Evolutionary conservation across 108 stramenopile genomes (phyloP).

Genomic region (Seminavis robusta): DNA sequence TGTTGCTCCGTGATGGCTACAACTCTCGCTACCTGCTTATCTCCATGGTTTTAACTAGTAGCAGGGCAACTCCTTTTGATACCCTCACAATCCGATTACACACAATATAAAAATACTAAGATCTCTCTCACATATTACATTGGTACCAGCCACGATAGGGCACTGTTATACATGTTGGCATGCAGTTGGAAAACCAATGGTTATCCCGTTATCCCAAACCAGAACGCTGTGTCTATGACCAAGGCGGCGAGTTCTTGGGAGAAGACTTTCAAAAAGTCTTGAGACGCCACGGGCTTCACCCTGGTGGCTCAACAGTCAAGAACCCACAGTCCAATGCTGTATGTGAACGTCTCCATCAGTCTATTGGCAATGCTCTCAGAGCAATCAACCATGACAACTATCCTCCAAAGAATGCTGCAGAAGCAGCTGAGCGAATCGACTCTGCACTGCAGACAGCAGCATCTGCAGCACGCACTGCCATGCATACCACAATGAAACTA

Average conservation of each 20-base stretch:
- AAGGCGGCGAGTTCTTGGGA: slow-evolving; percentile 30
- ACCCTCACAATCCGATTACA: no score
- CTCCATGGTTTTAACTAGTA: no score
- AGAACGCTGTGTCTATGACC: slow-evolving; percentile 13
- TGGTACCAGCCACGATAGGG: no score
- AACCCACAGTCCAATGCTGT: slow-evolving; percentile 40
- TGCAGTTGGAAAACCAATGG: slow-evolving; percentile 17
- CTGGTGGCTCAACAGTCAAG: slow-evolving; percentile 10
- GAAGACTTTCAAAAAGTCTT: slow-evolving; percentile 26
- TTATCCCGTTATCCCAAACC: slow-evolving; percentile 29
- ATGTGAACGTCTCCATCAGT: slow-evolving; percentile 25
- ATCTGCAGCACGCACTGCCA: slow-evolving; percentile 8
- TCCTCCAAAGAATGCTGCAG: slow-evolving; percentile 10
- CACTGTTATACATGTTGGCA: slow-evolving; percentile 1
- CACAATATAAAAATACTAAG: no score
- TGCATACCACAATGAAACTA: slow-evolving; percentile 7
- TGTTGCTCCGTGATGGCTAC: no score
- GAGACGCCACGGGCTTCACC: slow-evolving; percentile 1
- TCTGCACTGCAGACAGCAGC: slow-evolving; percentile 8
- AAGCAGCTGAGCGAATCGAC: slow-evolving; percentile 15
- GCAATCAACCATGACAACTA: not conserved
- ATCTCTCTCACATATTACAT: no score
- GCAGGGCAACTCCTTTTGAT: no score
- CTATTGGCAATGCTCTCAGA: slow-evolving; percentile 19
- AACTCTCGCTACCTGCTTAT: no score